Evolutionary conservation across 2,329 filamentous ascomycete genomes (phyloP).

Genomic region (Cladosporium cucumerinum): DNA sequence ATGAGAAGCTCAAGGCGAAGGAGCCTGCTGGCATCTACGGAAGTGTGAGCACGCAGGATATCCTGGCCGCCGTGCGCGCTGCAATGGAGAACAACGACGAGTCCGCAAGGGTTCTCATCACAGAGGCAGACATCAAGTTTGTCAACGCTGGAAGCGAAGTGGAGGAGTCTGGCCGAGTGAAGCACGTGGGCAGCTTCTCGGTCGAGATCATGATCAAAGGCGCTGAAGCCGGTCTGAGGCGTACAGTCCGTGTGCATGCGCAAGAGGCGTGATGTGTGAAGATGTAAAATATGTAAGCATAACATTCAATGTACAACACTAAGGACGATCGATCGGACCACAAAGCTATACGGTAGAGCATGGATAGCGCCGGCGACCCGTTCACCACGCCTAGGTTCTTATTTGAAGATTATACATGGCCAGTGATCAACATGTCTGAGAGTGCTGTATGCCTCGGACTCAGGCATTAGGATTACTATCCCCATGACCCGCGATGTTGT

Average conservation of each 20-base stretch:
- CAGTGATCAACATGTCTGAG: background rate
- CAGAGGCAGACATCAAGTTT: conserved; percentile 51
- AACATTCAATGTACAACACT: conserved; percentile 9
- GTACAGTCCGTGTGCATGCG: conserved; percentile 42
- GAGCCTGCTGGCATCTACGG: conserved; percentile 46
- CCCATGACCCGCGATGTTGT: background rate
- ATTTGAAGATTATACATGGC: background rate
- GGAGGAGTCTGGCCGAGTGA: conserved; percentile 42
- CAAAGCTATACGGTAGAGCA: background rate
- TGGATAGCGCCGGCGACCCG: background rate
- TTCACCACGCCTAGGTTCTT: background rate
- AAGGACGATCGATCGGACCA: background rate
- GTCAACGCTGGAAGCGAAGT: conserved; percentile 39
- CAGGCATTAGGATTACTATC: background rate
- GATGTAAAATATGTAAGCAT: conserved; percentile 9
- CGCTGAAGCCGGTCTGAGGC: conserved; percentile 40
- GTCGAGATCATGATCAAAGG: conserved; percentile 52
- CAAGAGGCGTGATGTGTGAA: conserved; percentile 30
- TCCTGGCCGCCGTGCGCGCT: conserved; percentile 48
- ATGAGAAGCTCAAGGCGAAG: conserved; percentile 20
- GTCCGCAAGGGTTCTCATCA: conserved; percentile 48
- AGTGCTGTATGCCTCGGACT: background rate
- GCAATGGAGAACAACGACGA: conserved; percentile 51
- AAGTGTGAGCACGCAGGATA: conserved; percentile 53
- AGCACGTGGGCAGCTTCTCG: conserved; percentile 52